A percentile compares a stretch with the other conserved stretches of the same genome.
These are phyloP conservation scores for Funneliformis mosseae DNA, from an alignment of 192 early-diverging fungal genomes.

Conservation along the genomic window DNA sequence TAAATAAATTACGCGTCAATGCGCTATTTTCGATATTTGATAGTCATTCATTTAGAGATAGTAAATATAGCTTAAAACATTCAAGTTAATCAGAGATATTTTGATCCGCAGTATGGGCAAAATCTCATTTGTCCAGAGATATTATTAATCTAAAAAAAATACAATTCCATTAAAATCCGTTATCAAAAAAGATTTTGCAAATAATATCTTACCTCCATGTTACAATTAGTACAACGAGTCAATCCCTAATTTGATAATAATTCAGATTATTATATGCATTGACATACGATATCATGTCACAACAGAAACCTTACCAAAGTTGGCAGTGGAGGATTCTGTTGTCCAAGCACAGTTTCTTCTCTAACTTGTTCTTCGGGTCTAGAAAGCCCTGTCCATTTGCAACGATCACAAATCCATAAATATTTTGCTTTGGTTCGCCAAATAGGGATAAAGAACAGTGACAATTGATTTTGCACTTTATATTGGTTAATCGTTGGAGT, in stretches of 20 bases:
- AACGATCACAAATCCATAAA: conserved; percentile 16
- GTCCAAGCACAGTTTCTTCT: neutral
- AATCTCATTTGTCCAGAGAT: conserved; percentile 5
- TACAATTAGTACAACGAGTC: neutral
- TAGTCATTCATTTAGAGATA: too few species aligned
- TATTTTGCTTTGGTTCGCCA: neutral
- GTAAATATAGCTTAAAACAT: too few species aligned
- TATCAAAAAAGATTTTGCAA: neutral
- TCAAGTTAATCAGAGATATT: too few species aligned
- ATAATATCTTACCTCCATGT: conserved; percentile 3
- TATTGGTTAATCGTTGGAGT: neutral
- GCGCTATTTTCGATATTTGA: too few species aligned
- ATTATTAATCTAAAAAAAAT: neutral
- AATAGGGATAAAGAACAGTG: conserved; percentile 6
- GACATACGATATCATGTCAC: too few species aligned
- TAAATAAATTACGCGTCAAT: neutral
- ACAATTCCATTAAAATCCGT: neutral
- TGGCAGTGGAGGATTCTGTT: neutral
- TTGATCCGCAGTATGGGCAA: conserved; percentile 9
- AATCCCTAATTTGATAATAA: neutral
- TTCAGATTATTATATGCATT: too few species aligned
- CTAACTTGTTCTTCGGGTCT: neutral
- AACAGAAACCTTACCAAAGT: conserved; percentile 9
- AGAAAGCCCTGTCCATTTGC: neutral
- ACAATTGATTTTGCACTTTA: conserved; percentile 1